Base-by-base conservation (phyloP, 345 rosid genomes). In the Mercurialis annua region DNA sequence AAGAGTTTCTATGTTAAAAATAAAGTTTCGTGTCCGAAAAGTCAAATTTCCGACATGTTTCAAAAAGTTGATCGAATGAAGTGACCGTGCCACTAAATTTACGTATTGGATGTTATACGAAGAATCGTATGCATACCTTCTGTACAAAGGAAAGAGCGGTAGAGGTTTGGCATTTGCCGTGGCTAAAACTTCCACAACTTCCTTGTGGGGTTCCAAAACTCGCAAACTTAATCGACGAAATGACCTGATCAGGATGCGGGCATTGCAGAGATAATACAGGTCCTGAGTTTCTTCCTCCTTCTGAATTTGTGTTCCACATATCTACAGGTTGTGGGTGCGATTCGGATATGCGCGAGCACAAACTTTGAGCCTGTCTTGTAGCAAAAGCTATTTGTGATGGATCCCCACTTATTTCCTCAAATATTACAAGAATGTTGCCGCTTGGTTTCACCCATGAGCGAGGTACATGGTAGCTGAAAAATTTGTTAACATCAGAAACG, bases 391-490 rank as follows among this genome's bases (percentile, higher is more conserved):
- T 82, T 69, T 80, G 62, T 47, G 88, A 83, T 20, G 97, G 97
- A 84, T 93, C 94, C 52, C 98, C 98, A 36, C 98, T 92, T 34
- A 73, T 57, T 63, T 93, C 97, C 81, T 90, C 97, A 7, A 93
- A 88, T 76, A 93, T 76, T 46, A 93, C 97, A 64, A 93, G 85
- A 48, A 73, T 81, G 81, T 93, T 93, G 42, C 83, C 86, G 17
- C 83, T 85, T 42, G 90, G 68, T 78, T 86, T 64, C 64, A 90
- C 49, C 98, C 98, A 90, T 29, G 96, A 87, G 33, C 94, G 98
- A 24, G 98, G 96, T 46, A 93, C 82, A 40, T 93, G 98, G 72
- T 93, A 90, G 78, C 98, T 93, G 74, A 47, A 47, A 68, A 60
- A 54, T 53, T 34, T 59, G 17, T 34, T 44, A 27, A 56, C 65